Evolutionary conservation across 2,329 filamentous ascomycete species (phyloP), one percentile per base, ranked within the genome.

Genomic region (Colletotrichum spinosum): DNA sequence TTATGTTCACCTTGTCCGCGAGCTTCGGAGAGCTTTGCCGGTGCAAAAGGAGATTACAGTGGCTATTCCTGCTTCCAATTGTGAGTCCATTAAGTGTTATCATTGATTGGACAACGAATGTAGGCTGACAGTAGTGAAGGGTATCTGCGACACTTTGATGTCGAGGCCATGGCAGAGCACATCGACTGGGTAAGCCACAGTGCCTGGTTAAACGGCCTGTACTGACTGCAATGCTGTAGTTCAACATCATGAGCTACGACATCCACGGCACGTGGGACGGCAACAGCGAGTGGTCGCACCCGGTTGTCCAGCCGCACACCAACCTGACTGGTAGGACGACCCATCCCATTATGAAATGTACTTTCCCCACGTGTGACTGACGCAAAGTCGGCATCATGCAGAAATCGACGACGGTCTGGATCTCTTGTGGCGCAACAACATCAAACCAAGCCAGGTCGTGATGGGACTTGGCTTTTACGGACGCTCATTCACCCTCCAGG

Each of bases 401-500:
- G 77, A 82, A 60, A 81, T 81, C 17, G 70, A 80, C 11, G 35
- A 66, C 0, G 72, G 71, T 0, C 61, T 82, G 0, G 76, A 81
- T 6, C 75, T 83, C 1, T 68, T 85, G 2, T 82, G 80, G 78
- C 72, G 77, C 13, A 77, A 73, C 54, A 69, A 76, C 25, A 70
- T 85, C 9, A 65, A 73, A 2, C 76, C 81, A 0, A 42, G 63
- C 0, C 78, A 82, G 42, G 72, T 85, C 11, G 72, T 72, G 12
- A 60, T 84, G 13, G 81, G 81, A 2, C 34, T 78, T 6, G 77
- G 71, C 0, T 81, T 79, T 48, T 83, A 83, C 58, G 79, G 79
- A 3, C 61, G 63, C 2, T 49, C 42, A 4, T 70, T 66, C 35
- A 67, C 61, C 5, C 59, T 70, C 25, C n/a, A 44, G 4, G 53